These are phyloP conservation scores for Arxiozyma bovina DNA, from an alignment of 1,139 yeast genomes.

Conservation along the genomic window DNA sequence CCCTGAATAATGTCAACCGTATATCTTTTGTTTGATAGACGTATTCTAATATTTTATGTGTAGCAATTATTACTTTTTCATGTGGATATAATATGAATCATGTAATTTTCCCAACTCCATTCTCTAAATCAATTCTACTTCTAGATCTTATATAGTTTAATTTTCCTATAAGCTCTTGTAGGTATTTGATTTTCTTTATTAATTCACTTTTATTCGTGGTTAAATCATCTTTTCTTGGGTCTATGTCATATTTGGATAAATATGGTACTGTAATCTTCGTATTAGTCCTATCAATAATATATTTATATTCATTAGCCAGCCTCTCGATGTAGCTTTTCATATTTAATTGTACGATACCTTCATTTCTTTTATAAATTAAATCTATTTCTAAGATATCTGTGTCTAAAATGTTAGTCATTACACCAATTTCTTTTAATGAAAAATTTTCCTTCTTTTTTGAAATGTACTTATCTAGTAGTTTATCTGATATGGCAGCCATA, in stretches of 20 bases:
- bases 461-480: neutral
- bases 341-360: neutral
- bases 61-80: neutral
- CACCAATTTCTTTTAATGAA: conserved; percentile 3
- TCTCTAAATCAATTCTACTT: conserved; percentile 6
- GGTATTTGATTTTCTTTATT: neutral
- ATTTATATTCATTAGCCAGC: neutral
- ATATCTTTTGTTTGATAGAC: neutral
- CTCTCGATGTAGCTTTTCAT: conserved; percentile 3
- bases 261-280: neutral
- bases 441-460: neutral
- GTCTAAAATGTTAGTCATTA: conserved; percentile 1
- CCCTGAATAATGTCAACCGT: neutral
- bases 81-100: conserved; percentile 1
- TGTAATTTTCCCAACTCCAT: conserved; percentile 1
- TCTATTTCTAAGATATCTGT: conserved; percentile 8
- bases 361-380: neutral
- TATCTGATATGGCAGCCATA: conserved; percentile 4
- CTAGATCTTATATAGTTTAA: neutral
- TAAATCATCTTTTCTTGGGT: neutral
- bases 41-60: conserved; percentile 2
- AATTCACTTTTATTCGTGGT: neutral
- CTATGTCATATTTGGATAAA: neutral
- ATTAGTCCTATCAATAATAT: too few relatives aligned
- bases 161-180: conserved; percentile 1